A percentile compares a stretch with the other conserved stretches of the same genome.
phyloP scores from a whole-genome alignment of 768 basidiomycete genomes.

The Leccinum broughii region DNA sequence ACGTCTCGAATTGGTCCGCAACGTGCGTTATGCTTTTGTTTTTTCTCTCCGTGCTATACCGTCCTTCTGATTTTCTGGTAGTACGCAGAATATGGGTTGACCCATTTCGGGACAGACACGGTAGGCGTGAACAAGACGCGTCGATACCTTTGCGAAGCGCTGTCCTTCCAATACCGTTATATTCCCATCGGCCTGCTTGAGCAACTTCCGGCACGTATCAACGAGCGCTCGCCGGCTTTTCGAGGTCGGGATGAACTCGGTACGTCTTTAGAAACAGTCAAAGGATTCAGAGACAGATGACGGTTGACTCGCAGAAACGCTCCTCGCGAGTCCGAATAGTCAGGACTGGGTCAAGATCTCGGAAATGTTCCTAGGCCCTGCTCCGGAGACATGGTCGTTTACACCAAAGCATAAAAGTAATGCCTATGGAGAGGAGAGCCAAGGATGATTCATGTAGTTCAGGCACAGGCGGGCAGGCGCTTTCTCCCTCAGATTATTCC shows the following conservation, averaged over 20 bases:
- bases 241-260: conserved; percentile 86
- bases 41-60: neutral
- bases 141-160: conserved; percentile 90
- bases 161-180: conserved; percentile 97
- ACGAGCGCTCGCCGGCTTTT: conserved; percentile 89
- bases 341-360: conserved; percentile 91
- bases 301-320: conserved; percentile 59
- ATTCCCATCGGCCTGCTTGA: conserved; percentile 93
- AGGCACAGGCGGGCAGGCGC: no score
- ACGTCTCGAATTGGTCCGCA: conserved; percentile 73
- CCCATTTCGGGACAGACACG: conserved; percentile 85
- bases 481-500: neutral
- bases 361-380: conserved; percentile 92
- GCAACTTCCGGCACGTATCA: conserved; percentile 73
- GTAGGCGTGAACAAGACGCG: conserved; percentile 89
- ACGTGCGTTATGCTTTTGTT: conserved; percentile 44
- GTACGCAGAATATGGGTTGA: conserved; percentile 87
- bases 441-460: conserved; percentile 46
- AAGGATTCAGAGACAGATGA: neutral
- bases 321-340: conserved; percentile 77
- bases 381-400: conserved; percentile 82
- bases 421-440: conserved; percentile 61
- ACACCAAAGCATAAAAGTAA: conserved; percentile 96
- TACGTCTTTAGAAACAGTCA: conserved; percentile 37
- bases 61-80: conserved; percentile 28